Percentiles rank a stretch among this genome's conserved stretches.
Evolutionary conservation across 257 asterid species (phyloP).

Genomic region (Ligustrum vulgare): DNA sequence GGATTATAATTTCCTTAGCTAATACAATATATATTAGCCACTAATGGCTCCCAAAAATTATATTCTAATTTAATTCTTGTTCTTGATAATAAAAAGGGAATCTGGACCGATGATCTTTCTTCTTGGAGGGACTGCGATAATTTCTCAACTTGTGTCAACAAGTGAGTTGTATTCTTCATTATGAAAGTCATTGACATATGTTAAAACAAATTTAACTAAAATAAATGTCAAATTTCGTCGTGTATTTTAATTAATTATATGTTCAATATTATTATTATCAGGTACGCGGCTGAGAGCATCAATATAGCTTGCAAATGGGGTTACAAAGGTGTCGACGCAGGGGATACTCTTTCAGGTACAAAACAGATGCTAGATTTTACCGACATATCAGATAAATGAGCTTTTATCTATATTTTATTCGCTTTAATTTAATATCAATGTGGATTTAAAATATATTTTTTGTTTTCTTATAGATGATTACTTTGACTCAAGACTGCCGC

Average conservation of each 20-base stretch:
- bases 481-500: slow-evolving; percentile 57
- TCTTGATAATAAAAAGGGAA: slow-evolving; percentile 48
- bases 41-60: background rate
- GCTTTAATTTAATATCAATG: too few species aligned
- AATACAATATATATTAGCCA: too few species aligned
- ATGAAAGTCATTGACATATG: background rate
- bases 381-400: too few species aligned
- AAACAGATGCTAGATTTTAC: too few species aligned
- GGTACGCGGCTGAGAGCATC: slow-evolving; percentile 83
- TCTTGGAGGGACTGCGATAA: slow-evolving; percentile 74
- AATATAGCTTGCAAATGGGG: slow-evolving; percentile 86
- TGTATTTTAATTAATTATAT: background rate
- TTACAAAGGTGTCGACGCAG: slow-evolving; percentile 72
- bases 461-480: slow-evolving; percentile 49
- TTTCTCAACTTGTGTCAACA: slow-evolving; percentile 58
- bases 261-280: slow-evolving; percentile 17
- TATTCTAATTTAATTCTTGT: background rate
- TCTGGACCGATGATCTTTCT: slow-evolving; percentile 70
- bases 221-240: background rate
- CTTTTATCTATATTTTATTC: too few species aligned
- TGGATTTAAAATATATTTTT: background rate
- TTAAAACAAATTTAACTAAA: background rate
- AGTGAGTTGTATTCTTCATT: slow-evolving; percentile 41
- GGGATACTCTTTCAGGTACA: slow-evolving; percentile 77
- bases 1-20: too few species aligned